A percentile compares a stretch with the other conserved stretches of the same genome.
Evolutionary conservation across 345 rosid species (phyloP).

Genomic region (Brassica juncea): DNA sequence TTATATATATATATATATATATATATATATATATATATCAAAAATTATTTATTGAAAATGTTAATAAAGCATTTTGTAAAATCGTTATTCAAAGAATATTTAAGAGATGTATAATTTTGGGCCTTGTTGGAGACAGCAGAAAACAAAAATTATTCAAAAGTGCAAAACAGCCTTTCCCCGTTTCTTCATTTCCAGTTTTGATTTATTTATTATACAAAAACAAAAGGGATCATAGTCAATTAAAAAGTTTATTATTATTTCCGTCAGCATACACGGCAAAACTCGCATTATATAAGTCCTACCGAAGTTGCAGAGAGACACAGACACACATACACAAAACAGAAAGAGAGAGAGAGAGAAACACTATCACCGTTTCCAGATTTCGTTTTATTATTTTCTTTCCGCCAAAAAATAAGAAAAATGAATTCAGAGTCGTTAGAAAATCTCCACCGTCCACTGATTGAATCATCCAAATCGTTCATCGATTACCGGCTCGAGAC

Average conservation of each 20-base stretch:
- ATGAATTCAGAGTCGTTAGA: conserved; percentile 40
- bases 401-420: neutral
- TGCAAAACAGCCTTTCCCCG: neutral
- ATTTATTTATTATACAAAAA: neutral
- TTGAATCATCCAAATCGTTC: conserved; percentile 37
- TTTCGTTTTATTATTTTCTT: conserved; percentile 4
- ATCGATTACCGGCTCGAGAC: conserved; percentile 52
- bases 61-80: neutral
- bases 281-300: conserved; percentile 23
- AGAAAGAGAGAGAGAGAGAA: neutral
- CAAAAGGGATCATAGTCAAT: conserved; percentile 1
- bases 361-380: neutral
- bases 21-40: no score
- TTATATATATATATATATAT: no score
- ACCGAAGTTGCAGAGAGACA: conserved; percentile 10
- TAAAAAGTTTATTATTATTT: neutral
- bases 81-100: neutral
- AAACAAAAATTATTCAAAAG: neutral
- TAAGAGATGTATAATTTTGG: neutral
- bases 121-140: neutral
- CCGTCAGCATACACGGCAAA: conserved; percentile 39
- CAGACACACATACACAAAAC: neutral
- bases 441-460: conserved; percentile 37
- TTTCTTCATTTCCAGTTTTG: neutral
- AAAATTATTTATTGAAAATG: no score